phyloP scores from a whole-genome alignment of 2,329 filamentous ascomycete genomes.

The Colletotrichum higginsianum region DNA sequence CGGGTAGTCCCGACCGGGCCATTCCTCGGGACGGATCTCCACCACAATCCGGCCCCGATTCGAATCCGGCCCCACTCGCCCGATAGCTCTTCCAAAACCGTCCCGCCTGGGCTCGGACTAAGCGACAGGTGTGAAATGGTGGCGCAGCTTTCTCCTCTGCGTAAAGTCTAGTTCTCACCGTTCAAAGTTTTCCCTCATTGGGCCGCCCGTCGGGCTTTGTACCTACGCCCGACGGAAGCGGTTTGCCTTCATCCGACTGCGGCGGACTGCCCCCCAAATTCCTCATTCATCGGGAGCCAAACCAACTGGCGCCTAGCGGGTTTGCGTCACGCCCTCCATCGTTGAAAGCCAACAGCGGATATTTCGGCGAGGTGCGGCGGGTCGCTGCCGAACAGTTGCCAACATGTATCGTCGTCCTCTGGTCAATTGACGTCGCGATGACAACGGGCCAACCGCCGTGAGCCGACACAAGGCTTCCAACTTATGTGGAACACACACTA shows the following conservation, averaged over 20 bases:
- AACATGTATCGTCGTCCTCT: neutral
- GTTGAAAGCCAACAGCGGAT: neutral
- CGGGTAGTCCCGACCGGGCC: neutral
- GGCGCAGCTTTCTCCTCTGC: neutral
- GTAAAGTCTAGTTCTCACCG: neutral
- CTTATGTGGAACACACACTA: neutral
- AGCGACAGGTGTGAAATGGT: neutral
- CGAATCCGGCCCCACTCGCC: slow-evolving; percentile 5
- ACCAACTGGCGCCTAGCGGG: neutral
- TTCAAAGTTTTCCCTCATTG: neutral
- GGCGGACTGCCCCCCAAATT: too few relatives aligned
- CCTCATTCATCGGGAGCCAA: neutral
- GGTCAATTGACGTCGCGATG: neutral
- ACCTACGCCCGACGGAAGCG: slow-evolving; percentile 14
- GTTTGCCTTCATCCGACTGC: slow-evolving; percentile 15
- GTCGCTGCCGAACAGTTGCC: neutral
- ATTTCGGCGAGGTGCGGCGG: slow-evolving; percentile 15
- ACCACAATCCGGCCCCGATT: neutral
- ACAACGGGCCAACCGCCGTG: neutral
- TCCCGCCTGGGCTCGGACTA: neutral
- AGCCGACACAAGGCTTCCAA: neutral
- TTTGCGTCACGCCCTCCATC: neutral
- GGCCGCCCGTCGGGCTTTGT: slow-evolving; percentile 8
- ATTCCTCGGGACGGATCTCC: neutral
- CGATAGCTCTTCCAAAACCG: neutral